These are phyloP conservation scores for Penicillium coprophilum DNA, from an alignment of 495 filamentous ascomycete species.

Conservation along the genomic window DNA sequence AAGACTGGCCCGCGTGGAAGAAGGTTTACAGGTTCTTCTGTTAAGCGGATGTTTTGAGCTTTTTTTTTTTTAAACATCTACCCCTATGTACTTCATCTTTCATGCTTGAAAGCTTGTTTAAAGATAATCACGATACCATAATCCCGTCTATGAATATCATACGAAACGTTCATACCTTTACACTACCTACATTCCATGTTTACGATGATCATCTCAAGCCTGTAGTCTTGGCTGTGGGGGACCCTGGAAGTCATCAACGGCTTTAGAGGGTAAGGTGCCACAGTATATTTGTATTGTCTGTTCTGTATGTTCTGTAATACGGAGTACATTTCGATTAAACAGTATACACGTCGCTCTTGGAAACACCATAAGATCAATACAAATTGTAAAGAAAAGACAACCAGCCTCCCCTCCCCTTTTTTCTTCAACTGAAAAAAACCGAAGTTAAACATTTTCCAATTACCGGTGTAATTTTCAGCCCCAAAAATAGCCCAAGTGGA, in stretches of 20 bases:
- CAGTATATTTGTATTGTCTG: neutral
- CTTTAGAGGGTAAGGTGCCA: neutral
- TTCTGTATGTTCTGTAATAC: neutral
- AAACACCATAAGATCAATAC: neutral
- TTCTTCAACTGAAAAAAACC: slow-evolving; percentile 3
- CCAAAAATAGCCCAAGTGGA: slow-evolving; percentile 28
- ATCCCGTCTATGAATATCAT: neutral
- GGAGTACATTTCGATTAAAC: neutral
- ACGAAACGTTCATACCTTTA: neutral
- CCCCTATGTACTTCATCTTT: slow-evolving; percentile 1
- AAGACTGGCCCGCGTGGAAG: slow-evolving; percentile 83
- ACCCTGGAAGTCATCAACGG: neutral
- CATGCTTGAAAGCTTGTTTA: neutral
- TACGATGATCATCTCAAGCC: slow-evolving; percentile 15
- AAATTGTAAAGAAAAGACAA: neutral
- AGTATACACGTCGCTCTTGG: neutral
- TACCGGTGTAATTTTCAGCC: slow-evolving; percentile 11
- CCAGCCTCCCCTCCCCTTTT: neutral
- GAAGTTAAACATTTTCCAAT: neutral
- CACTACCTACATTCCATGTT: neutral
- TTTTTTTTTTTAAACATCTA: neutral
- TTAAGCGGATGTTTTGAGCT: slow-evolving; percentile 29
- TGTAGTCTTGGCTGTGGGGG: slow-evolving; percentile 19
- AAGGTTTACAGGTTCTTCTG: slow-evolving; percentile 62
- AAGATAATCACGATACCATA: slow-evolving; percentile 1